Evolutionary conservation across 306 rosid species (phyloP).

Genomic region (Lagenaria siceraria): DNA sequence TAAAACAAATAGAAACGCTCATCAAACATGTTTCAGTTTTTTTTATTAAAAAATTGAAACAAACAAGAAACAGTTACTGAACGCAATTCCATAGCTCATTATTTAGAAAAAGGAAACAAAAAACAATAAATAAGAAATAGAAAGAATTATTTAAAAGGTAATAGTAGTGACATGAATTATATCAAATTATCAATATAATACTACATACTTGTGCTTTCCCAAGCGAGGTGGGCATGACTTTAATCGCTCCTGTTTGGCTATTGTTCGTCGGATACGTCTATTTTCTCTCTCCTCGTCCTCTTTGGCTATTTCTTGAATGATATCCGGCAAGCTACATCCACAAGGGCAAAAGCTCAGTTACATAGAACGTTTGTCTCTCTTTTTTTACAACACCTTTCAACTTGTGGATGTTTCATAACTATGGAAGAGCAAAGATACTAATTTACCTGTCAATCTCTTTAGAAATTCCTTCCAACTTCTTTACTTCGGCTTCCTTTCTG

Average conservation of each 20-base stretch:
- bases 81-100: too few species aligned
- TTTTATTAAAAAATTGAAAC: too few species aligned
- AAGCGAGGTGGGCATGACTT: conserved; percentile 66
- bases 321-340: conserved; percentile 48
- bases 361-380: not conserved
- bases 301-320: conserved; percentile 53
- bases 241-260: conserved; percentile 62
- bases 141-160: not conserved
- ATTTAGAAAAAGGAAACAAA: not conserved
- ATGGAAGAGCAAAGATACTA: not conserved
- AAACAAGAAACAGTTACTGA: not conserved
- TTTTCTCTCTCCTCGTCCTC: conserved; percentile 61
- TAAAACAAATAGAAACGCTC: too few species aligned
- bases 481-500: conserved; percentile 43
- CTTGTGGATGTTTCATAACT: not conserved
- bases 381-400: too few species aligned
- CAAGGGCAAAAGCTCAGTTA: not conserved
- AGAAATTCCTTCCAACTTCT: conserved; percentile 38
- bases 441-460: conserved; percentile 74
- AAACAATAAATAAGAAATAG: not conserved
- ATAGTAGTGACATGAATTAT: not conserved
- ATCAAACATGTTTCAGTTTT: too few species aligned
- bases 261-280: conserved; percentile 45
- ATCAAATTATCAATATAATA: not conserved
- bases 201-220: conserved; percentile 76